Evolutionary conservation across 202 grass and related monocot species (phyloP).

Genomic region (Miscanthus sacchariflorus): DNA sequence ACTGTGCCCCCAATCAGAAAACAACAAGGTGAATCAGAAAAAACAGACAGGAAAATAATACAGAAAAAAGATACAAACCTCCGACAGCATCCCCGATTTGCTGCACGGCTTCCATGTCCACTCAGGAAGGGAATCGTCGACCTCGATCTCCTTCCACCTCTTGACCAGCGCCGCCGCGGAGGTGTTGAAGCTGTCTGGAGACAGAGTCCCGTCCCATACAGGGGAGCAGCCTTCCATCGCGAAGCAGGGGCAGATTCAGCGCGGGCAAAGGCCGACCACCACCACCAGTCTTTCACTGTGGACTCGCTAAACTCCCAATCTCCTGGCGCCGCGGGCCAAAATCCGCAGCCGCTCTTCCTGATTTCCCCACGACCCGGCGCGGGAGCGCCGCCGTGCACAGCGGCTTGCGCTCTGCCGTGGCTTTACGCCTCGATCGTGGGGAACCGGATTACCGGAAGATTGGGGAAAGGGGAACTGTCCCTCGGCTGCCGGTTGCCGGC

Average conservation of each 20-base stretch:
- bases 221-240: slow-evolving; percentile 50
- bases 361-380: neutral
- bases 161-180: slow-evolving; percentile 56
- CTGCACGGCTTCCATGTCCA: slow-evolving; percentile 75
- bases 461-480: neutral
- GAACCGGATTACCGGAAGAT: neutral
- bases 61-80: slow-evolving; percentile 44
- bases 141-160: slow-evolving; percentile 70
- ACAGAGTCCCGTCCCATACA: slow-evolving; percentile 55
- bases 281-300: neutral
- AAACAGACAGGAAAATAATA: neutral
- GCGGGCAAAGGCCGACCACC: neutral
- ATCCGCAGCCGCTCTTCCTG: neutral
- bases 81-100: slow-evolving; percentile 49
- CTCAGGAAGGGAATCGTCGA: slow-evolving; percentile 54
- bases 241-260: neutral
- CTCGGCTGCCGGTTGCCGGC: neutral
- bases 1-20: neutral
- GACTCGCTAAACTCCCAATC: neutral
- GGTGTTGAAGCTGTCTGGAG: slow-evolving; percentile 56
- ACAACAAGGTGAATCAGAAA: neutral
- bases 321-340: neutral
- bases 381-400: too few species aligned
- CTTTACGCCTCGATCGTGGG: too few species aligned
- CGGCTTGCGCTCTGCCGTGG: too few species aligned